phyloP scores from a whole-genome alignment of 441 rosid genomes.

The Populus tomentosa region DNA sequence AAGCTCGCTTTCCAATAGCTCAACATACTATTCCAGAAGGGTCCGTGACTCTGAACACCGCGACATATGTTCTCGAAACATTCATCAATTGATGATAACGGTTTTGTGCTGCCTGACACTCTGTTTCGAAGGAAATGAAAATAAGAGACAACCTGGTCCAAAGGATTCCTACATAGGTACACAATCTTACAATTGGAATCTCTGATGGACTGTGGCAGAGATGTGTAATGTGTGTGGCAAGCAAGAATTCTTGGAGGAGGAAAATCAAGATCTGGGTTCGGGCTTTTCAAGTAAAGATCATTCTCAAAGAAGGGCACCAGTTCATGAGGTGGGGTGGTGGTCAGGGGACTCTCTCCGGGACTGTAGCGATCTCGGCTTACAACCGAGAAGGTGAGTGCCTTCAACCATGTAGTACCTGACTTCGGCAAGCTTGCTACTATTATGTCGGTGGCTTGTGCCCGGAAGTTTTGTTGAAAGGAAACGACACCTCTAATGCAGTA shows the following conservation, averaged over 20 bases:
- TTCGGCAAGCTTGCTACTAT: conserved; percentile 8
- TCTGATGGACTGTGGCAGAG: conserved; percentile 1
- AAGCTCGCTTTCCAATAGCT: no score
- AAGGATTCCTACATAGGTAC: conserved; percentile 30
- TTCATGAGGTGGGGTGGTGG: not conserved
- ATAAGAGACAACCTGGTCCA: conserved; percentile 13
- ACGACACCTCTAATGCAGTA: not conserved
- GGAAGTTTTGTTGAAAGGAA: conserved; percentile 9
- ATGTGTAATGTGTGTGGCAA: conserved; percentile 5
- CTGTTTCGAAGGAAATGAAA: not conserved
- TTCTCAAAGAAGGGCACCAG: conserved; percentile 1
- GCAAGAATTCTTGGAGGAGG: conserved; percentile 10
- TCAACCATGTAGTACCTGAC: conserved; percentile 26
- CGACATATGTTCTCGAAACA: no score
- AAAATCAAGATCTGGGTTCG: not conserved
- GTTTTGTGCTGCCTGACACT: no score
- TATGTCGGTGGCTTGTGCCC: conserved; percentile 3
- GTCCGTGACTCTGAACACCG: no score
- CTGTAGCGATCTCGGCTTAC: not conserved
- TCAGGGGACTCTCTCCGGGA: conserved; percentile 5
- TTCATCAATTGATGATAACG: not conserved
- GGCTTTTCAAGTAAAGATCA: not conserved
- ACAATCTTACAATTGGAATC: conserved; percentile 13
- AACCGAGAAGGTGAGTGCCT: not conserved
- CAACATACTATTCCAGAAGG: no score